phyloP scores from a whole-genome alignment of 2,329 filamentous ascomycete genomes.

The Ophiostoma triangulosporum region DNA sequence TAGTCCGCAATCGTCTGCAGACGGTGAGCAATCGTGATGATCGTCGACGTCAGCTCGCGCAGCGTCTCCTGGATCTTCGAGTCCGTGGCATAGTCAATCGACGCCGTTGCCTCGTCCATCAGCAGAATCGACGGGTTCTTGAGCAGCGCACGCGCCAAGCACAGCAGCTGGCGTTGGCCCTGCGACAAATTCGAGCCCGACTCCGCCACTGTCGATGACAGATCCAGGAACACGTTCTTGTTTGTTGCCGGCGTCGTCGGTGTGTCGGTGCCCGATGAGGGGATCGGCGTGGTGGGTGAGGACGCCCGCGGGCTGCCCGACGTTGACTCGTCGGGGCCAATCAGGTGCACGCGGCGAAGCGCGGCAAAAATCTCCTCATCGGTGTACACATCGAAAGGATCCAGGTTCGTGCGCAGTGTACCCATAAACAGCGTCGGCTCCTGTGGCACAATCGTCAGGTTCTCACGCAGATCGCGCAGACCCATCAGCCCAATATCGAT shows the following conservation, averaged over 20 bases:
- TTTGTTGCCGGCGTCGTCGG: slow-evolving; percentile 46
- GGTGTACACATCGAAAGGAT: slow-evolving; percentile 79
- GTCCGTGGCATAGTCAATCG: slow-evolving; percentile 93
- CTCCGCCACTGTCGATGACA: slow-evolving; percentile 71
- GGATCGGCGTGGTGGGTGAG: slow-evolving; percentile 7
- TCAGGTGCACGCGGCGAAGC: slow-evolving; percentile 77
- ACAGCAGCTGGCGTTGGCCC: slow-evolving; percentile 88
- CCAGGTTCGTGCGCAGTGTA: slow-evolving; percentile 81
- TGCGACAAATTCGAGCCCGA: slow-evolving; percentile 92
- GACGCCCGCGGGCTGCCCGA: slow-evolving; percentile 11
- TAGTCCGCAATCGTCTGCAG: slow-evolving; percentile 97
- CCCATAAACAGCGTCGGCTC: slow-evolving; percentile 91
- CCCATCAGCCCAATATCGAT: slow-evolving; percentile 86
- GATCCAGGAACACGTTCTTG: slow-evolving; percentile 87
- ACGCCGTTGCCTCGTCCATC: slow-evolving; percentile 97
- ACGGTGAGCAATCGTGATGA: slow-evolving; percentile 91
- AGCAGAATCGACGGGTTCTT: slow-evolving; percentile 88
- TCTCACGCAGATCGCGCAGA: slow-evolving; percentile 81
- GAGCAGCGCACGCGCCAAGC: slow-evolving; percentile 81
- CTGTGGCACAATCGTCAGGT: slow-evolving; percentile 95
- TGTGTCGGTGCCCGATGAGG: slow-evolving; percentile 7
- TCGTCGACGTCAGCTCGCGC: slow-evolving; percentile 82
- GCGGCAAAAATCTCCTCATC: slow-evolving; percentile 84
- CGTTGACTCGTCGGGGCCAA: slow-evolving; percentile 44
- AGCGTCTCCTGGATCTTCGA: slow-evolving; percentile 94